A percentile compares a stretch with the other conserved stretches of the same genome.
These are phyloP conservation scores for Monosporozyma aquatica DNA, from an alignment of 805 yeast species.

Conservation along the genomic window DNA sequence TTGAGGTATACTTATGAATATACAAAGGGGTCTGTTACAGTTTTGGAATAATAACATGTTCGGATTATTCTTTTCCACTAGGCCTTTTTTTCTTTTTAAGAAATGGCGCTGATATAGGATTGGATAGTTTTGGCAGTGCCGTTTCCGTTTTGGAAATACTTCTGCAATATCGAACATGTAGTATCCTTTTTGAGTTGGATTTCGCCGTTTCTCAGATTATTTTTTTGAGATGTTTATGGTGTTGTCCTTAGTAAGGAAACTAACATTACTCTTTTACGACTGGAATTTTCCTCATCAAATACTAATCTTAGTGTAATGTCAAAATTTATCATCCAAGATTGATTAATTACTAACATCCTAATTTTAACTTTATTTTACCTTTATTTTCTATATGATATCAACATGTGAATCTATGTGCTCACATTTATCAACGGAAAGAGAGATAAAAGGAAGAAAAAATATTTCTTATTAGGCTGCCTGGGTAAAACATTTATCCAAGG, in stretches of 20 bases:
- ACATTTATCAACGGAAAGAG: too few species aligned
- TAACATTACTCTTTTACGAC: conserved; percentile 39
- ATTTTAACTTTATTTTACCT: too few species aligned
- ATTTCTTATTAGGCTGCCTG: conserved; percentile 73
- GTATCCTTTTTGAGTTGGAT: conserved; percentile 71
- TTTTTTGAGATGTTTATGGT: conserved; percentile 6
- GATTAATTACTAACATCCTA: too few species aligned
- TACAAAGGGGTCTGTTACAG: conserved; percentile 86
- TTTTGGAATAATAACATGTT: conserved; percentile 80
- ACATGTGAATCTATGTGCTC: too few species aligned
- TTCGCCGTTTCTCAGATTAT: conserved; percentile 13
- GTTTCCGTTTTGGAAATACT: conserved; percentile 34
- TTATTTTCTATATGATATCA: too few species aligned
- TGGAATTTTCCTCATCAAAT: neutral
- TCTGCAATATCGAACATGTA: conserved; percentile 38
- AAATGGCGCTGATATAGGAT: too few species aligned
- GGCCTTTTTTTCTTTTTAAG: conserved; percentile 35
- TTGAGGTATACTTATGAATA: neutral
- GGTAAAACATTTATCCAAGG: conserved; percentile 90
- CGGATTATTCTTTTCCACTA: conserved; percentile 42
- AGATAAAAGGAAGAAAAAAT: too few species aligned
- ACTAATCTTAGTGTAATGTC: too few species aligned
- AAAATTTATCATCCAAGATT: too few species aligned
- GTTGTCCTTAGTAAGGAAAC: conserved; percentile 82
- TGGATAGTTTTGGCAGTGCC: conserved; percentile 15